Percentiles rank a stretch among this genome's conserved stretches.
Conservation (phyloP, 2,329 filamentous ascomycete species). For the Beauveria caledonica region DNA sequence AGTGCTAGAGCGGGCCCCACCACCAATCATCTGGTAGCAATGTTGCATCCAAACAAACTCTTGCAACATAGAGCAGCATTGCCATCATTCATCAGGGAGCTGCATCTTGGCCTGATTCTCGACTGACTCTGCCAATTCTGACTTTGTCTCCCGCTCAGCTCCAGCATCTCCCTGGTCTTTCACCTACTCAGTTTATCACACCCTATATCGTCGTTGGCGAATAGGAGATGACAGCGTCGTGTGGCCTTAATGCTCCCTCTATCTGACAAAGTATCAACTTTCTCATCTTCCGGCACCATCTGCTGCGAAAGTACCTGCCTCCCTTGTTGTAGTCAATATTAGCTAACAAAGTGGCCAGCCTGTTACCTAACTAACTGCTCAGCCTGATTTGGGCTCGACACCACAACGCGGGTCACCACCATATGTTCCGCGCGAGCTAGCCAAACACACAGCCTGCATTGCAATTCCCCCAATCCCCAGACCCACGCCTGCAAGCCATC, state of each 20-base stretch:
- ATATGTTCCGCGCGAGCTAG: neutral
- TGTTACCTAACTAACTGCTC: neutral
- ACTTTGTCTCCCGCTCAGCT: neutral
- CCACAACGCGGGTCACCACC: neutral
- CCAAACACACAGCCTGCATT: constrained; percentile 1
- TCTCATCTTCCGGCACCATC: no score
- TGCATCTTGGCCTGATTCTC: no score
- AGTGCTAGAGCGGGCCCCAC: neutral
- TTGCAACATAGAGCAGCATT: no score
- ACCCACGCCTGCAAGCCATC: neutral
- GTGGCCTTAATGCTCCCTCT: neutral
- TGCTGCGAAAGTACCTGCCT: neutral
- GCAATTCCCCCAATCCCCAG: neutral
- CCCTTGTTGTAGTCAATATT: neutral
- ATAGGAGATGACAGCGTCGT: neutral
- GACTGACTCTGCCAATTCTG: neutral
- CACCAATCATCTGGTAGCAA: neutral
- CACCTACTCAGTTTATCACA: neutral
- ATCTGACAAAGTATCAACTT: neutral
- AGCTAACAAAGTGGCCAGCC: neutral
- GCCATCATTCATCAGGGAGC: no score
- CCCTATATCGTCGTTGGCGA: neutral
- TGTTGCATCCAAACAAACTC: neutral
- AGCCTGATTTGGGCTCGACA: neutral
- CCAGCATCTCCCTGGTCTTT: neutral